Evolutionary conservation across 1,139 yeast genomes (phyloP).

Genomic region (Meyerozyma athensensis): DNA sequence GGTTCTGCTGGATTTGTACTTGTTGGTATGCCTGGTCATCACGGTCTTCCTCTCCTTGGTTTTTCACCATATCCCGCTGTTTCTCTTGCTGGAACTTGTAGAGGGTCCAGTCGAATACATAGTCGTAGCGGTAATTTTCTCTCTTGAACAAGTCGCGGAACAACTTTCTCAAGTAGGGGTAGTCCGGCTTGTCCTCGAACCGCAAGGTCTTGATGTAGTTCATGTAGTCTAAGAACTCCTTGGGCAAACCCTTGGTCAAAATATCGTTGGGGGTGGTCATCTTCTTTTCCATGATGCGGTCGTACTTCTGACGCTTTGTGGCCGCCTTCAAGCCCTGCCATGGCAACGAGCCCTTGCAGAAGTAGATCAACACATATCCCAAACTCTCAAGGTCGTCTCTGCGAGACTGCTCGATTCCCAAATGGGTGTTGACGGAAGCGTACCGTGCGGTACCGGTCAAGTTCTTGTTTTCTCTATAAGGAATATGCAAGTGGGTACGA

Average conservation of each 20-base stretch:
- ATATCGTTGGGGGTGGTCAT: constrained; percentile 89
- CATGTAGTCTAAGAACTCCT: constrained; percentile 84
- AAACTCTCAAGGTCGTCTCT: constrained; percentile 94
- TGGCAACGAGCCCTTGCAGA: constrained; percentile 91
- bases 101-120: constrained; percentile 95
- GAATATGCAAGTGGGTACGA: constrained; percentile 90
- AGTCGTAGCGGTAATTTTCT: constrained; percentile 89
- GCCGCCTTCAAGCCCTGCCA: constrained; percentile 99
- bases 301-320: constrained; percentile 94
- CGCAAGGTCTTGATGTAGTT: constrained; percentile 85
- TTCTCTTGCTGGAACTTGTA: constrained; percentile 70
- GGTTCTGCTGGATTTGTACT: neutral
- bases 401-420: constrained; percentile 95
- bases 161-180: constrained; percentile 79
- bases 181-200: constrained; percentile 96
- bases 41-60: constrained; percentile 15
- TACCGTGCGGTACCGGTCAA: constrained; percentile 97
- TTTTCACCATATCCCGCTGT: constrained; percentile 48
- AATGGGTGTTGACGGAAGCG: constrained; percentile 91
- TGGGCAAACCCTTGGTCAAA: constrained; percentile 86
- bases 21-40: constrained; percentile 1
- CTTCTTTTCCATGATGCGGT: constrained; percentile 93
- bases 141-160: constrained; percentile 86
- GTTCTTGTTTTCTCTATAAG: constrained; percentile 93
- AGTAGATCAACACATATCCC: constrained; percentile 92